Evolutionary conservation across 306 rosid genomes (phyloP).

Genomic region (Prunus mume): DNA sequence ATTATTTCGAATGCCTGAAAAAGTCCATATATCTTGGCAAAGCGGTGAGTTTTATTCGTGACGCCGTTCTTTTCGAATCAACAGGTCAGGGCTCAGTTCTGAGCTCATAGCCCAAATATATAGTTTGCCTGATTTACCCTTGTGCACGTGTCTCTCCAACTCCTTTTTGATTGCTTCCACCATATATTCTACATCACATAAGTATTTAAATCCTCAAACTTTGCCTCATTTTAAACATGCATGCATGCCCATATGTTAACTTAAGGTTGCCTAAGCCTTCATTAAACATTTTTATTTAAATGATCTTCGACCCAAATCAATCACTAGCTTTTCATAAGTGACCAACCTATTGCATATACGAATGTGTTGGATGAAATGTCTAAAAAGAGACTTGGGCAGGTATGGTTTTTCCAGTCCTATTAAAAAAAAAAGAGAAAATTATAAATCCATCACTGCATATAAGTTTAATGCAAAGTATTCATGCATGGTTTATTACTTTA

Average conservation of each 20-base stretch:
- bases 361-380: not conserved
- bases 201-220: not conserved
- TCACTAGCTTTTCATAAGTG: not conserved
- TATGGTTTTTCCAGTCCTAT: not conserved
- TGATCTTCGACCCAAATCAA: too few relatives aligned
- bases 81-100: too few relatives aligned
- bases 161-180: too few relatives aligned
- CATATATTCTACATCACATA: not conserved
- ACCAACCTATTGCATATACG: not conserved
- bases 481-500: not conserved
- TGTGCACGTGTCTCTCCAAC: too few relatives aligned
- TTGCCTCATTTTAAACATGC: conserved; percentile 17
- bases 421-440: too few relatives aligned
- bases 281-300: too few relatives aligned
- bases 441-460: not conserved
- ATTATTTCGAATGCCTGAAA: too few relatives aligned
- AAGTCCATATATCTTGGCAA: too few relatives aligned
- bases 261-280: too few relatives aligned
- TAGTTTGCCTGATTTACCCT: too few relatives aligned
- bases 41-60: too few relatives aligned
- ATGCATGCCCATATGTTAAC: not conserved
- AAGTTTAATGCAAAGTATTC: not conserved
- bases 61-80: fast-evolving
- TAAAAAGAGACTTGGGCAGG: not conserved
- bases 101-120: too few relatives aligned